These are phyloP conservation scores for Colletotrichum lupini DNA, from an alignment of 2,329 filamentous ascomycete genomes.

Conservation along the genomic window DNA sequence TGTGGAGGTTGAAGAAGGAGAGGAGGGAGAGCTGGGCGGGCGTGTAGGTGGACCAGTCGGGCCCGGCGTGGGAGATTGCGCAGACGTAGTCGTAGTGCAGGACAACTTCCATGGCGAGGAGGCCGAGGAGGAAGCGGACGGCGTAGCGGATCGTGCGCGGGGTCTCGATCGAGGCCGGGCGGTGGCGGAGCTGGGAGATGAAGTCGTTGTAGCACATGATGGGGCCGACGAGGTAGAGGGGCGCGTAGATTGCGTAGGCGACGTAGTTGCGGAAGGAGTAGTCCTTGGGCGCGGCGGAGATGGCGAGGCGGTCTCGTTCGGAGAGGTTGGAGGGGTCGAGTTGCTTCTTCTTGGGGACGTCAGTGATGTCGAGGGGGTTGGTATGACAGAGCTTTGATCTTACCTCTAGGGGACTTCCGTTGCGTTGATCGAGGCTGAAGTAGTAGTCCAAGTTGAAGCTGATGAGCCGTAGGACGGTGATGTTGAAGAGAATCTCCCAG, in stretches of 20 bases:
- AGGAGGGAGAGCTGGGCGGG: slow-evolving; percentile 89
- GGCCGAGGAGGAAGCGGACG: slow-evolving; percentile 80
- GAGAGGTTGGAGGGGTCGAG: slow-evolving; percentile 88
- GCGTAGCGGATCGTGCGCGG: slow-evolving; percentile 83
- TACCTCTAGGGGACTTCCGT: slow-evolving; percentile 83
- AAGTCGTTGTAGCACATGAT: slow-evolving; percentile 99
- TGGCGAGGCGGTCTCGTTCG: slow-evolving; percentile 85
- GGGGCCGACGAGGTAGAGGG: slow-evolving; percentile 90
- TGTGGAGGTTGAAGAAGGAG: slow-evolving; percentile 94
- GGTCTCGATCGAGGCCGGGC: slow-evolving; percentile 75
- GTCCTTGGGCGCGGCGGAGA: slow-evolving; percentile 76
- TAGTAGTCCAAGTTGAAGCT: slow-evolving; percentile 98
- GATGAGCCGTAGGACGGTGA: slow-evolving; percentile 90
- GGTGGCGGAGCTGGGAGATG: slow-evolving; percentile 84
- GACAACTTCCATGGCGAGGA: slow-evolving; percentile 91
- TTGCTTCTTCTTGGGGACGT: slow-evolving; percentile 94
- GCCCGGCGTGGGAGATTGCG: slow-evolving; percentile 85
- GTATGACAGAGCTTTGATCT: slow-evolving; percentile 40
- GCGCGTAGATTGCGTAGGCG: slow-evolving; percentile 90
- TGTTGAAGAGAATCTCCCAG: slow-evolving; percentile 98
- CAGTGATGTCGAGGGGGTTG: slow-evolving; percentile 54
- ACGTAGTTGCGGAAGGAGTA: slow-evolving; percentile 89
- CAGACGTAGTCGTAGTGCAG: slow-evolving; percentile 94
- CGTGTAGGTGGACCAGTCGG: slow-evolving; percentile 85
- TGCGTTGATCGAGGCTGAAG: slow-evolving; percentile 80